These are phyloP conservation scores for Tilletia setariae DNA, from an alignment of 1,284 basidiomycete genomes.

Conservation along the genomic window DNA sequence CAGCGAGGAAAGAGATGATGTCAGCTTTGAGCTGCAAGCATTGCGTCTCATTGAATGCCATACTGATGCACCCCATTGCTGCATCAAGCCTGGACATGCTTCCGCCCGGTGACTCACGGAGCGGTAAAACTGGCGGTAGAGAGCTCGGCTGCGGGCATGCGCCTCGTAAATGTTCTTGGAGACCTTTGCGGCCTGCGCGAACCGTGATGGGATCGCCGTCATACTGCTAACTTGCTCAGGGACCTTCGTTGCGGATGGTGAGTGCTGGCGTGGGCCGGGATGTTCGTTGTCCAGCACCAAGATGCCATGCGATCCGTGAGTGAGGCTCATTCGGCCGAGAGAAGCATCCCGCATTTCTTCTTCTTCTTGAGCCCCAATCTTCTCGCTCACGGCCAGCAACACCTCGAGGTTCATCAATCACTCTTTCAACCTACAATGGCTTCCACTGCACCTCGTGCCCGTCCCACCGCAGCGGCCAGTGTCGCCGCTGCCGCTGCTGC, in stretches of 20 bases:
- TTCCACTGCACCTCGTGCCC: not conserved
- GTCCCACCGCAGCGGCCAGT: not conserved
- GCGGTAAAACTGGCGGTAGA: conserved; percentile 91
- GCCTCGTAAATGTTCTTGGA: conserved; percentile 66
- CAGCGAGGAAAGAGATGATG: not conserved
- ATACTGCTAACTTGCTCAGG: too few relatives aligned
- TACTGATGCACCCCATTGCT: not conserved
- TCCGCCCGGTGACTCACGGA: conserved; percentile 62
- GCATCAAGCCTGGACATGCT: not conserved
- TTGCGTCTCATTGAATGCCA: not conserved
- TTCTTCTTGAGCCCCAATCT: conserved; percentile 4
- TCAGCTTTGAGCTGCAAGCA: not conserved
- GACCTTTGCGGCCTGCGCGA: conserved; percentile 67
- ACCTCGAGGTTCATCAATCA: not conserved
- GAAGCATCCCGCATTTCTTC: not conserved
- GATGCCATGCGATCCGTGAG: too few relatives aligned
- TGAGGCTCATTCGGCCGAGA: conserved; percentile 1
- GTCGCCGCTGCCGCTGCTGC: conserved; percentile 4
- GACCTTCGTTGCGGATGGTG: not conserved
- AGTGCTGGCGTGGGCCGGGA: not conserved
- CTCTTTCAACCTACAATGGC: not conserved
- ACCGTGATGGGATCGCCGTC: conserved; percentile 60
- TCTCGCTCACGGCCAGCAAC: not conserved
- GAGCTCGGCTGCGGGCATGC: conserved; percentile 67
- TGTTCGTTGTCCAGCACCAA: not conserved